Percentiles rank a stretch among this genome's conserved stretches.
Evolutionary conservation across 768 basidiomycete genomes (phyloP).

Genomic region (Auriscalpium microsporum): DNA sequence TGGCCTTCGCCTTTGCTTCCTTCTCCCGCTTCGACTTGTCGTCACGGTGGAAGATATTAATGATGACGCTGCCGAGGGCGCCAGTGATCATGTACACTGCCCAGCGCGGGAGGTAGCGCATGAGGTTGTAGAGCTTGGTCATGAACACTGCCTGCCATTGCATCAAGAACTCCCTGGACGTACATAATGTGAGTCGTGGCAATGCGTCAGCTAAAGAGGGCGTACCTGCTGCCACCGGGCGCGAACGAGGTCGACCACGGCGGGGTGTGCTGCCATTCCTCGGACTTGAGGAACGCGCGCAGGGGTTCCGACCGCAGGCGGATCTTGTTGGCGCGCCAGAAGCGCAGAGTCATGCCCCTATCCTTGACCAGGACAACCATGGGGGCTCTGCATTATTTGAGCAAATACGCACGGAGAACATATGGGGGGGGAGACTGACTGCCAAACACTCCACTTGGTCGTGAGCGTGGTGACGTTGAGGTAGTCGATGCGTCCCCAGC

Average conservation of each 20-base stretch:
- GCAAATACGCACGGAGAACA: constrained; percentile 1
- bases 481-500: constrained; percentile 85
- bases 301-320: constrained; percentile 52
- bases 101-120: constrained; percentile 61
- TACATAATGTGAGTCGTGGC: background rate
- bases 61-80: constrained; percentile 52
- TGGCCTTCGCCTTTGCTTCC: background rate
- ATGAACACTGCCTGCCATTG: constrained; percentile 45
- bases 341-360: constrained; percentile 72
- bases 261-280: constrained; percentile 51
- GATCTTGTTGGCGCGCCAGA: constrained; percentile 60
- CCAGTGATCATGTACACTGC: constrained; percentile 60
- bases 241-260: constrained; percentile 64
- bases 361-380: constrained; percentile 62
- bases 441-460: constrained; percentile 81
- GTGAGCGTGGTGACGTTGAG: constrained; percentile 75
- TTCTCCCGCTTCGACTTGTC: constrained; percentile 14
- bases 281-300: constrained; percentile 56
- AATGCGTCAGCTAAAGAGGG: constrained; percentile 5
- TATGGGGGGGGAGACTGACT: constrained; percentile 37
- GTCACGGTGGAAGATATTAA: constrained; percentile 52
- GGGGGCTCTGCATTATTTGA: constrained; percentile 50
- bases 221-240: constrained; percentile 71
- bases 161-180: constrained; percentile 56
- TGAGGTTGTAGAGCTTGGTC: constrained; percentile 43